phyloP scores from a whole-genome alignment of 805 yeast genomes.

The Kuraishia ogatae region DNA sequence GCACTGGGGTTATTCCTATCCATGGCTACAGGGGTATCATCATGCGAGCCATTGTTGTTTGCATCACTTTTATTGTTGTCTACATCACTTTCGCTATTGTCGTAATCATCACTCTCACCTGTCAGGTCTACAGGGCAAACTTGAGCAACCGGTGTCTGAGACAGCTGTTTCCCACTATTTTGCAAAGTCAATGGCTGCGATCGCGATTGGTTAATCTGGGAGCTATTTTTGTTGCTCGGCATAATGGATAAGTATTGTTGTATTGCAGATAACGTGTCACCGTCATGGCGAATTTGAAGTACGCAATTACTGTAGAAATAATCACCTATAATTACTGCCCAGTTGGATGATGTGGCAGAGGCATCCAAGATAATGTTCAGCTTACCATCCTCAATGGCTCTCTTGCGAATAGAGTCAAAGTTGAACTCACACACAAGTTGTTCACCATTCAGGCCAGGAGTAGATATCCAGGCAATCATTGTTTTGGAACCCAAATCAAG shows the following conservation, averaged over 20 bases:
- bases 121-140: background rate
- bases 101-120: background rate
- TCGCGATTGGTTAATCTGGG: too few relatives aligned
- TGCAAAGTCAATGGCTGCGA: background rate
- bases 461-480: background rate
- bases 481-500: background rate
- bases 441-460: background rate
- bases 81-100: too few relatives aligned
- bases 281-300: background rate
- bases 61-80: too few relatives aligned
- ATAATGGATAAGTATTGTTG: background rate
- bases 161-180: background rate
- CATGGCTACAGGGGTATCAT: too few relatives aligned
- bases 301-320: background rate
- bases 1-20: too few relatives aligned
- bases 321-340: background rate
- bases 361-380: background rate
- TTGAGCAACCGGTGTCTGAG: background rate
- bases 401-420: background rate
- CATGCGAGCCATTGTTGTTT: too few relatives aligned
- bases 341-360: background rate
- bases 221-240: background rate
- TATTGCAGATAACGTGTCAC: background rate
- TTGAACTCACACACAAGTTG: background rate
- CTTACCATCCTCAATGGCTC: background rate